phyloP scores from a whole-genome alignment of 192 early-diverging fungal species.

The Entomortierella beljakovae region DNA sequence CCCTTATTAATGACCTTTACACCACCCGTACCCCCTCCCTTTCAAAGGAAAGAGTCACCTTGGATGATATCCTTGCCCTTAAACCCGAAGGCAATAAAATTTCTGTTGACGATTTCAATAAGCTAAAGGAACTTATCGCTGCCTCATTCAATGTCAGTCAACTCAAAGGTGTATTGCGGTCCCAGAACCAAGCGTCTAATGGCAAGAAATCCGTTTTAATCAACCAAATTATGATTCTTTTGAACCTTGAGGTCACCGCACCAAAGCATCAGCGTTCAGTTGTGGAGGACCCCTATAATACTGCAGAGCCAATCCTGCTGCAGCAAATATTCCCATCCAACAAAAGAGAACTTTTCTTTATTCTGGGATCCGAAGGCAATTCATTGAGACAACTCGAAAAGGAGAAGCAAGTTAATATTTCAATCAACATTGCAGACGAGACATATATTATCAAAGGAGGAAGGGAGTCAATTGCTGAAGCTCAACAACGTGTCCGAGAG shows the following conservation, averaged over 20 bases:
- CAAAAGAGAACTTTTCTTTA: conserved; percentile 44
- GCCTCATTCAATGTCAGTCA: conserved; percentile 38
- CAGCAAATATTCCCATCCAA: conserved; percentile 29
- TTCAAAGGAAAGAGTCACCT: conserved; percentile 16
- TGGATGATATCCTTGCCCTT: conserved; percentile 42
- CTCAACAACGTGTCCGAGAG: conserved; percentile 25
- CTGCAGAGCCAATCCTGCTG: not conserved
- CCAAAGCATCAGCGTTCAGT: conserved; percentile 11
- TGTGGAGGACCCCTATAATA: conserved; percentile 30
- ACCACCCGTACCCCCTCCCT: not conserved
- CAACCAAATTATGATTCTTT: conserved; percentile 43
- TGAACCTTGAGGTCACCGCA: conserved; percentile 28
- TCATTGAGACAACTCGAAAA: conserved; percentile 28
- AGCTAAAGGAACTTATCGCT: conserved; percentile 25
- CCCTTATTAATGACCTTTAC: conserved; percentile 35
- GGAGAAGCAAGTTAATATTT: conserved; percentile 35
- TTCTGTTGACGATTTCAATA: conserved; percentile 35
- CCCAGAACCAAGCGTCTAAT: conserved; percentile 8
- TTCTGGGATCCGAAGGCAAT: conserved; percentile 38
- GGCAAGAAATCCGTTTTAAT: conserved; percentile 40
- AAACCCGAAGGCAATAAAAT: conserved; percentile 14
- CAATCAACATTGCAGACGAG: conserved; percentile 45
- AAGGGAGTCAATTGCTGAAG: conserved; percentile 23
- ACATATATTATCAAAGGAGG: conserved; percentile 36
- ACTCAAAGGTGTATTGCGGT: conserved; percentile 34